Conservation (phyloP, 2,329 filamentous ascomycete species). For the Pyricularia grisea region DNA sequence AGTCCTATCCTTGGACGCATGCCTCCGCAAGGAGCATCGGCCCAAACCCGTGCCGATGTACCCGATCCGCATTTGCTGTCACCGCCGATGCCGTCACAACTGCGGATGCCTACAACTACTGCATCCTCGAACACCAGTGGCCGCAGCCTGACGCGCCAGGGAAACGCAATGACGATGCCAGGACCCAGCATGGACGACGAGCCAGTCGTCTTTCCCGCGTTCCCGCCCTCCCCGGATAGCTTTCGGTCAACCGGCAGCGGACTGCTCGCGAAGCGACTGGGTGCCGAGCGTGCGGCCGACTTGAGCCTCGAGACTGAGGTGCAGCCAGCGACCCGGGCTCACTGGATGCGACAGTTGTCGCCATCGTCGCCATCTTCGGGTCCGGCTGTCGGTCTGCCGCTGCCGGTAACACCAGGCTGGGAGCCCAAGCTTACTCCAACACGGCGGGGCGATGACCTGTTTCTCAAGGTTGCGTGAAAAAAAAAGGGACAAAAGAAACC, state of each 20-base stretch:
- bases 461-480: slow-evolving; percentile 41
- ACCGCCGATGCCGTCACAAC: slow-evolving; percentile 11
- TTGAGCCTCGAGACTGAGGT: slow-evolving; percentile 25
- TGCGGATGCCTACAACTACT: slow-evolving; percentile 6
- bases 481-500: neutral
- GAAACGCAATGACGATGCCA: neutral
- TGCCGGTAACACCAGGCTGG: slow-evolving; percentile 42
- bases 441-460: slow-evolving; percentile 56
- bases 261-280: slow-evolving; percentile 43
- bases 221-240: slow-evolving; percentile 4
- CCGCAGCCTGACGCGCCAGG: neutral
- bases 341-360: slow-evolving; percentile 9
- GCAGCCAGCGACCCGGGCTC: slow-evolving; percentile 5
- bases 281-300: slow-evolving; percentile 36
- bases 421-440: slow-evolving; percentile 58
- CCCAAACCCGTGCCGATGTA: neutral
- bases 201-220: slow-evolving; percentile 6
- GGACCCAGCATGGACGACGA: neutral
- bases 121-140: slow-evolving; percentile 5
- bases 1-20: neutral
- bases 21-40: neutral
- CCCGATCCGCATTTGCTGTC: slow-evolving; percentile 10
- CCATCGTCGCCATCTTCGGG: neutral
- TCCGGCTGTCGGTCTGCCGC: neutral
- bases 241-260: slow-evolving; percentile 25